Conservation (phyloP, 371 early-diverging fungal species). For the Mucor circinelloides region DNA sequence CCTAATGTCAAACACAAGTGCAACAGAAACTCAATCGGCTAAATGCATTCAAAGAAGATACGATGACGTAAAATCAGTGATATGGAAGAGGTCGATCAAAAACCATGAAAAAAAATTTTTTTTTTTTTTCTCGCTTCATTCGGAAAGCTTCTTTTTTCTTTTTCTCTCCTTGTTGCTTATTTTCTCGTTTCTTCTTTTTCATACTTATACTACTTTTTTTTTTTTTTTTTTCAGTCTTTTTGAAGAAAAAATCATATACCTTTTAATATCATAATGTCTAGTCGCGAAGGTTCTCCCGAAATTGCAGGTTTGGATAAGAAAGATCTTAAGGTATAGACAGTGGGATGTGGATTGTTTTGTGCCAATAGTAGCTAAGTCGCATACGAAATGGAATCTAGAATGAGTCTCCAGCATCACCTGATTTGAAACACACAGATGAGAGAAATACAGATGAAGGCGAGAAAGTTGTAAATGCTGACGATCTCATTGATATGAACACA, state of each 20-base stretch:
- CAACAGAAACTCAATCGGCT: not conserved
- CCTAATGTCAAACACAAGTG: not conserved
- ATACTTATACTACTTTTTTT: conserved; percentile 3
- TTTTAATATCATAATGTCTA: conserved; percentile 14
- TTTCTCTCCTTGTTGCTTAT: not conserved
- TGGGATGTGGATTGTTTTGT: not conserved
- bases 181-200: conserved; percentile 1
- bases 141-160: not conserved
- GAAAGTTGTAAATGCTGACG: conserved; percentile 43
- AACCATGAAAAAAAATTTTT: not conserved
- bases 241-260: not conserved
- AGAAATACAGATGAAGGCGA: conserved; percentile 16
- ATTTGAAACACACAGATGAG: conserved; percentile 2
- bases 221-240: not conserved
- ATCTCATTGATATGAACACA: conserved; percentile 70
- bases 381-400: not conserved
- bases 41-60: conserved; percentile 1
- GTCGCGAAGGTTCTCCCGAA: conserved; percentile 25
- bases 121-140: not conserved
- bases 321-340: not conserved
- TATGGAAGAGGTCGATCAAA: not conserved
- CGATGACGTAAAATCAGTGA: conserved; percentile 3
- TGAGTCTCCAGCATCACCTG: conserved; percentile 1
- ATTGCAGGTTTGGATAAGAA: conserved; percentile 1
- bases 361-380: not conserved